A percentile compares a stretch with the other conserved stretches of the same genome.
Evolutionary conservation across 495 filamentous ascomycete genomes (phyloP).

Genomic region (Hypoxylon trugodes): DNA sequence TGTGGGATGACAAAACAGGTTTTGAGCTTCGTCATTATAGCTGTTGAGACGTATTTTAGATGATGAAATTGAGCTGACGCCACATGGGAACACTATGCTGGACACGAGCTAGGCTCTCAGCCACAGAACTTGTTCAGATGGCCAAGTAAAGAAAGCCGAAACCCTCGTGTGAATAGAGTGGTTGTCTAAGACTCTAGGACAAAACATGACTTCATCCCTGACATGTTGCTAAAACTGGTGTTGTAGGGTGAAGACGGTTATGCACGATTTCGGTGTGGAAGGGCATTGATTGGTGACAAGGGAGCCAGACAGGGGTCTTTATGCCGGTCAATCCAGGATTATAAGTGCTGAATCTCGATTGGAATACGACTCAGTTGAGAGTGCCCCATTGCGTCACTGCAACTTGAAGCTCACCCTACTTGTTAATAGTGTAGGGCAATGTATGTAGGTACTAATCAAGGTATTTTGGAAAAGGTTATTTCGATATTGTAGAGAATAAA

Average conservation of each 20-base stretch:
- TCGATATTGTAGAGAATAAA: constrained; percentile 29
- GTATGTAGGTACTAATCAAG: background rate
- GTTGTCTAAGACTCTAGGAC: constrained; percentile 5
- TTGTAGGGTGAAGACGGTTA: background rate
- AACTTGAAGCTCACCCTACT: constrained; percentile 6
- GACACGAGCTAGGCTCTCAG: constrained; percentile 15
- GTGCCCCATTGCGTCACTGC: constrained; percentile 34
- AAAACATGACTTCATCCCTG: constrained; percentile 24
- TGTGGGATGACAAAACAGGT: constrained; percentile 33
- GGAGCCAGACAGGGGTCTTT: constrained; percentile 5
- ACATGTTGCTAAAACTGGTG: background rate
- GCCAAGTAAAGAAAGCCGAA: background rate
- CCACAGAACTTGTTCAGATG: constrained; percentile 12
- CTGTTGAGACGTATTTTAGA: background rate
- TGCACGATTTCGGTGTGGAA: constrained; percentile 13
- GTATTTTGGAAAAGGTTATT: constrained; percentile 18
- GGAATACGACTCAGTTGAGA: constrained; percentile 26
- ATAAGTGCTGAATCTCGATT: constrained; percentile 9
- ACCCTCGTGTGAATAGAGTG: background rate
- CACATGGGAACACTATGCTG: background rate
- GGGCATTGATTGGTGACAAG: constrained; percentile 8
- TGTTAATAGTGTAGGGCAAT: background rate
- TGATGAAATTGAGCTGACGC: constrained; percentile 25
- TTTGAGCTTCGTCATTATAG: constrained; percentile 30
- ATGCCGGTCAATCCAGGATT: constrained; percentile 12